Conservation (phyloP, 2,329 filamentous ascomycete genomes). For the Xylariaceae sp. region DNA sequence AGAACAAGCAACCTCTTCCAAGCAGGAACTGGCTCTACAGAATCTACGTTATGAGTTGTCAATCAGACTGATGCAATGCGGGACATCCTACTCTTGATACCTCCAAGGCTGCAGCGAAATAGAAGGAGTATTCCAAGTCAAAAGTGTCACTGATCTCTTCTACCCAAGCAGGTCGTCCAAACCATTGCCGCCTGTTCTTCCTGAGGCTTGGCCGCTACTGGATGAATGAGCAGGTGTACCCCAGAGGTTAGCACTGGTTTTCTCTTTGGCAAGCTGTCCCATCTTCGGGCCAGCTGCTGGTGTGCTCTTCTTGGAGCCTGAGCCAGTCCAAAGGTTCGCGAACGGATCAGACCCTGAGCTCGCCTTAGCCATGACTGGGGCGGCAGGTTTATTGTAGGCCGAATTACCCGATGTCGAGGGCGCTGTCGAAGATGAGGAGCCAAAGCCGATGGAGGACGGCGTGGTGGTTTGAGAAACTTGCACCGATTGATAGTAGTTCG, state of each 20-base stretch:
- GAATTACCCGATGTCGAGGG: conserved; percentile 34
- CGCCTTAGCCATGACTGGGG: conserved; percentile 47
- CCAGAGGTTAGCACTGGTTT: conserved; percentile 93
- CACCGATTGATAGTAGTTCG: conserved; percentile 95
- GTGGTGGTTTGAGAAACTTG: conserved; percentile 34
- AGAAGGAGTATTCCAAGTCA: background rate
- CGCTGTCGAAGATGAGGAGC: conserved; percentile 18
- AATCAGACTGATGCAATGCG: too few relatives aligned
- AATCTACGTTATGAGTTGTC: too few relatives aligned
- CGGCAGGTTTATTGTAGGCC: conserved; percentile 45
- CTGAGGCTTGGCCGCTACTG: conserved; percentile 22
- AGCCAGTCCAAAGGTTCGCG: conserved; percentile 78
- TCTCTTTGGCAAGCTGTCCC: conserved; percentile 95
- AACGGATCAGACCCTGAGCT: conserved; percentile 76
- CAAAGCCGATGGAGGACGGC: conserved; percentile 24
- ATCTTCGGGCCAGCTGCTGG: conserved; percentile 70
- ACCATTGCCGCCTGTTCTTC: conserved; percentile 24
- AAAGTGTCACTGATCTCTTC: conserved; percentile 1
- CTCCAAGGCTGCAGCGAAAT: background rate
- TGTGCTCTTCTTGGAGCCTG: conserved; percentile 70
- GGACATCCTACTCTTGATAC: background rate
- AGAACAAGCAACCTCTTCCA: too few relatives aligned
- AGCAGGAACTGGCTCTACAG: too few relatives aligned
- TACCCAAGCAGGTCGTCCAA: conserved; percentile 32
- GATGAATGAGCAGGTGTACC: conserved; percentile 56